Base-by-base conservation (phyloP, 176 grass and related monocot genomes). In the Cymbopogon citratus region DNA sequence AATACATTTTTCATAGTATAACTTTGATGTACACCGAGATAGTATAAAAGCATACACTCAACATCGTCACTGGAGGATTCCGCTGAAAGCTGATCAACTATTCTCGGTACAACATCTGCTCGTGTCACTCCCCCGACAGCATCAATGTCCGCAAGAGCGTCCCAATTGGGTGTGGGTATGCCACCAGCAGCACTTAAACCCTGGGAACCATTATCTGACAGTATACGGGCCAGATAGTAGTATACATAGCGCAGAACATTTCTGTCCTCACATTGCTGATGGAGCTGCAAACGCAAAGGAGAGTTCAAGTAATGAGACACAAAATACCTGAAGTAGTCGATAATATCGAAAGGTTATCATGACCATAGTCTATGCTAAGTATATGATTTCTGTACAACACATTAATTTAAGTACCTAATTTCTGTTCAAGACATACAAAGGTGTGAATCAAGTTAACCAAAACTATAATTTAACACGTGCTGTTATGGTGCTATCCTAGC, bases 61-160 rank as follows among this genome's bases (percentile, higher is more conserved):
- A 60, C 64, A 85, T 93, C 96, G 4, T 89, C 91, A 56, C 85
- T 95, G 74, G 74, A 77, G 78, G 93, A 90, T 80, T 99, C 92
- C 9, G 92, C 85, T 65, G 91, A 91, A 80, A 99, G 96, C 70
- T 99, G 96, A 81, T 95, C 41, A 64, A 99, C 91, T 74, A 99
- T 99, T 80, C 85, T 92, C 39, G 92, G 96, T 63, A 99, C 89
- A 63, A 99, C 96, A 57, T 99, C 96, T 62, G 96, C 92, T 73
- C 96, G 82, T 77, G 96, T 99, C 73, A 99, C 96, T 81, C 96
- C 96, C 28, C 92, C 96, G 14, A 82, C 92, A 74, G 89, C 90
- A 95, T 95, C 96, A 82, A 99, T 95, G 82, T 99, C 96, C 11
- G 96, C 96, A 80, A 99, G 96, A 84, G 92, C 87, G 72, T 99